Conservation (phyloP, 768 basidiomycete species). For the Amanita pallidorosea region DNA sequence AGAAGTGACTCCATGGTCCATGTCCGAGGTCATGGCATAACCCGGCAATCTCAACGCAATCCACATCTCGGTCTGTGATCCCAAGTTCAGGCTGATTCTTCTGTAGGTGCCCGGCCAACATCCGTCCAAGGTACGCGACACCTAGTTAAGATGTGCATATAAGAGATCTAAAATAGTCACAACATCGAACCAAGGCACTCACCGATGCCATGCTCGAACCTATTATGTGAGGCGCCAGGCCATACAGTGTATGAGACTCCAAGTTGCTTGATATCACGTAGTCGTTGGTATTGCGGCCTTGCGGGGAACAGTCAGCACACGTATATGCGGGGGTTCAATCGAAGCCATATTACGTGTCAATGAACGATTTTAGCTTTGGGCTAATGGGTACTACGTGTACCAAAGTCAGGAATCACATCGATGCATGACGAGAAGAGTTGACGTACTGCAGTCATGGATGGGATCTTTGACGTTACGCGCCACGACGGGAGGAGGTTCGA, state of each 20-base stretch:
- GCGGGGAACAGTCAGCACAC: constrained; percentile 23
- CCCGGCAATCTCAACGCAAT: constrained; percentile 72
- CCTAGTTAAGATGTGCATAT: constrained; percentile 32
- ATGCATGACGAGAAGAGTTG: constrained; percentile 4
- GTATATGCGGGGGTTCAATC: constrained; percentile 1
- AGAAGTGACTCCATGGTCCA: constrained; percentile 82
- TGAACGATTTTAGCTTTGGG: constrained; percentile 29
- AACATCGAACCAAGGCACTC: constrained; percentile 8
- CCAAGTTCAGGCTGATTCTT: constrained; percentile 46
- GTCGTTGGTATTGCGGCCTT: constrained; percentile 58
- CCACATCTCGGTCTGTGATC: constrained; percentile 63
- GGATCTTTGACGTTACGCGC: constrained; percentile 21
- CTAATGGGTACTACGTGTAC: constrained; percentile 24
- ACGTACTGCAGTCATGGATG: constrained; percentile 26
- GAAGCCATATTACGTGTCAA: constrained; percentile 51
- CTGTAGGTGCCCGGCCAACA: constrained; percentile 48
- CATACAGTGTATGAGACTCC: constrained; percentile 70
- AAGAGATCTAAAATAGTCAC: neutral
- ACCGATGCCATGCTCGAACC: constrained; percentile 84
- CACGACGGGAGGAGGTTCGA: neutral
- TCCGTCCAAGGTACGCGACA: constrained; percentile 61
- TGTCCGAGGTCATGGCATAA: constrained; percentile 82
- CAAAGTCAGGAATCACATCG: neutral
- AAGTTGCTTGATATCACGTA: constrained; percentile 71
- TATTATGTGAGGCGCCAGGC: constrained; percentile 68